Base-by-base conservation (phyloP, 331 rosid species). In the Malus hybrid region DNA sequence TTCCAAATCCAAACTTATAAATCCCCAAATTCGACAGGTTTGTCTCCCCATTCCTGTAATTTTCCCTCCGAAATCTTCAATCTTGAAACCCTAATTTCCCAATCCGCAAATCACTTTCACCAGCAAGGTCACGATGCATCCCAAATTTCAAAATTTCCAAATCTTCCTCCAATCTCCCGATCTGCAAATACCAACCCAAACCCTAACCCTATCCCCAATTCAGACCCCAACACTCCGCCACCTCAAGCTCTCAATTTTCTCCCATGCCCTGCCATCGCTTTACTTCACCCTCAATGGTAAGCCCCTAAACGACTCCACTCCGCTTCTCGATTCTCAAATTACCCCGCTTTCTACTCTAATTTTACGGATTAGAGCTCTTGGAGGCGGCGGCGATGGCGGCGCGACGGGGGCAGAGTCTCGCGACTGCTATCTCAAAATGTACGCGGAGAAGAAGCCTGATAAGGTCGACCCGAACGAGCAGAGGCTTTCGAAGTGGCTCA, bases 361-460 rank as follows among this genome's bases (percentile, higher is more conserved):
- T 57, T 77, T 94, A 10, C 89, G 86, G 11, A 11, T 79, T 20
- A 87, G 97, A 44, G 70, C 86, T 52, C 81, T 14, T 22, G 99
- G 97, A 3, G 97, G 97, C 1, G 99, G 97, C 0, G 99, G 99
- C 10, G 99, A 94, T 67, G 99, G 97, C 46, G 99, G 99, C 0
- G 95, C 99, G 2, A 94, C 99, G 0, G 95, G 99, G 1, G 99
- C 99, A 0, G 97, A 94, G 84, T 94, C 99, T 0, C 96, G 99
- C 32, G 99, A 94, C 61, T 94, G 99, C 70, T 94, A 94, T 70
- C 96, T 94, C 60, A 89, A 92, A 6, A 94, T 94, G 99, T 94
- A 92, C 77, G 91, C 96, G 0, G 97, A 65, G 48, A 92, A 90
- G 85, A 94, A 94, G 78, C 99, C 97, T 3, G 97, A 94, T 33